These are phyloP conservation scores for Dispira simplex DNA, from an alignment of 192 early-diverging fungal genomes.

Conservation along the genomic window DNA sequence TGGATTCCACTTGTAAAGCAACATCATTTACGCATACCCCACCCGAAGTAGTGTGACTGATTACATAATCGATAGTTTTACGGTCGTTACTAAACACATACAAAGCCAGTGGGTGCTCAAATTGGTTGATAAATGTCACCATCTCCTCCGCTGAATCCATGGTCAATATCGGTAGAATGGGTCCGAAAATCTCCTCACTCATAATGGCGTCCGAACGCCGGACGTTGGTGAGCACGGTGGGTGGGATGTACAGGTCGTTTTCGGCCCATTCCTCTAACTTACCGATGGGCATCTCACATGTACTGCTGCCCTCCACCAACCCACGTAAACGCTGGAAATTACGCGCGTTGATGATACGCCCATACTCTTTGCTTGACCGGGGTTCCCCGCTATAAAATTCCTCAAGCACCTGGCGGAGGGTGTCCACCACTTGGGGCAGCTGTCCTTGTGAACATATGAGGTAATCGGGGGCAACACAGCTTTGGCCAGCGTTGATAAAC, in stretches of 20 bases:
- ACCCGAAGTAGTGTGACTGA: constrained; percentile 59
- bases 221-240: constrained; percentile 67
- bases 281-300: constrained; percentile 14
- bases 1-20: constrained; percentile 37
- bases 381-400: constrained; percentile 34
- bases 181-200: constrained; percentile 85
- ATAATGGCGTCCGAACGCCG: constrained; percentile 41
- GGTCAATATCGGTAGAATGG: constrained; percentile 65
- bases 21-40: constrained; percentile 66
- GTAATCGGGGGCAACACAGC: constrained; percentile 81
- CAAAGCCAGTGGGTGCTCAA: constrained; percentile 62
- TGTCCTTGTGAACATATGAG: constrained; percentile 46
- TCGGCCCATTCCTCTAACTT: constrained; percentile 34
- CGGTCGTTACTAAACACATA: constrained; percentile 51
- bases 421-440: constrained; percentile 37
- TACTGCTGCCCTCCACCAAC: constrained; percentile 22
- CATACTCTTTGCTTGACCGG: constrained; percentile 31
- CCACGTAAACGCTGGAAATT: constrained; percentile 51
- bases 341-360: constrained; percentile 53
- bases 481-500: constrained; percentile 78
- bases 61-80: constrained; percentile 34
- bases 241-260: constrained; percentile 56
- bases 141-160: constrained; percentile 47
- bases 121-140: constrained; percentile 38
- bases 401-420: constrained; percentile 24